Conservation (phyloP, 257 asterid genomes). For the Nicotiana noctiflora region DNA sequence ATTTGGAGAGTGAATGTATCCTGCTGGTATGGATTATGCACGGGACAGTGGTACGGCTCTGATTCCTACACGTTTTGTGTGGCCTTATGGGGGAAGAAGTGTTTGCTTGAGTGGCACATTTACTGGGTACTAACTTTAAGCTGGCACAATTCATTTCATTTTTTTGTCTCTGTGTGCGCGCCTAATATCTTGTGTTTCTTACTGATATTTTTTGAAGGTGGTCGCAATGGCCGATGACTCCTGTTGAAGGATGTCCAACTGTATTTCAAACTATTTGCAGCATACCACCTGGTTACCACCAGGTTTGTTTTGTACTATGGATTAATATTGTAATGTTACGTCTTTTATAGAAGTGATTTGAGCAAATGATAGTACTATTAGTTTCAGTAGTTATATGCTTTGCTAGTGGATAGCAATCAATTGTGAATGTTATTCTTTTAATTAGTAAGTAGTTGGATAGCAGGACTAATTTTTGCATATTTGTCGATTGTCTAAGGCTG, state of each 20-base stretch:
- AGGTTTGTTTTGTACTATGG: constrained; percentile 43
- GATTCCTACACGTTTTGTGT: constrained; percentile 66
- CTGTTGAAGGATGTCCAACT: constrained; percentile 81
- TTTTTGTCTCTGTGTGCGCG: background rate
- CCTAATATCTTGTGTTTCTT: constrained; percentile 1
- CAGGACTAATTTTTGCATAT: background rate
- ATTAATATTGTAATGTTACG: constrained; percentile 9
- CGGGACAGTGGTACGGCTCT: constrained; percentile 35
- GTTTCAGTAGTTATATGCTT: background rate
- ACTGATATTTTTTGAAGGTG: constrained; percentile 39
- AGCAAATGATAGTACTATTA: background rate
- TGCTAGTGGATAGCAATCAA: background rate
- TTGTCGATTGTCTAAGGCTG: background rate
- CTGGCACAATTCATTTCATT: background rate
- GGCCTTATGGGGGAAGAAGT: constrained; percentile 87
- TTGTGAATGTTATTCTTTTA: background rate
- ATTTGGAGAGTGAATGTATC: constrained; percentile 32
- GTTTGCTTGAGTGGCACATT: constrained; percentile 76
- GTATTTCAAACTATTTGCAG: constrained; percentile 73
- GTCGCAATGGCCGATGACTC: constrained; percentile 81
- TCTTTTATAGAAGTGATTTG: background rate
- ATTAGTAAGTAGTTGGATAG: background rate
- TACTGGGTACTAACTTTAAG: constrained; percentile 53
- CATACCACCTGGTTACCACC: constrained; percentile 73
- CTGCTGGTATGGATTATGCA: constrained; percentile 39